phyloP scores from a whole-genome alignment of 306 rosid species.

The Lathyrus aphaca region DNA sequence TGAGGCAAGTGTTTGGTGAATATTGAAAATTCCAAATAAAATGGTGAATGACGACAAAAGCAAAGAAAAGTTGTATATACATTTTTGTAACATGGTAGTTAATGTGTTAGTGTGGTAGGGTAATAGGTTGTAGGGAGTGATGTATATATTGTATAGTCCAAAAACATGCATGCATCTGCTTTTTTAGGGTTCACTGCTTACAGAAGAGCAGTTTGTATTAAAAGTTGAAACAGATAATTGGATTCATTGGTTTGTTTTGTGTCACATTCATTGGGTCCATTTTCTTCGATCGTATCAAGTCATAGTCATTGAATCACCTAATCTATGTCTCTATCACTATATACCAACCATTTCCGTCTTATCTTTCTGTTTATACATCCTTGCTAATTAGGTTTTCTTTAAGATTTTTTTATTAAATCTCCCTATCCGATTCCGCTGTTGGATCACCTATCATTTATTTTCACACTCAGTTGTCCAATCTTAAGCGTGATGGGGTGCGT shows the following conservation, averaged over 20 bases:
- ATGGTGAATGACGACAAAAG: constrained; percentile 12
- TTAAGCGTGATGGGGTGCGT: no score
- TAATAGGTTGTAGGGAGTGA: constrained; percentile 14
- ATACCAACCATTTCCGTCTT: constrained; percentile 19
- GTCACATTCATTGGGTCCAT: constrained; percentile 45
- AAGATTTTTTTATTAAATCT: no score
- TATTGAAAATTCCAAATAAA: neutral
- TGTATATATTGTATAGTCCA: constrained; percentile 33
- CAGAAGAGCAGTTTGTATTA: constrained; percentile 30
- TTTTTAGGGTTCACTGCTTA: neutral
- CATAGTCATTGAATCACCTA: constrained; percentile 39
- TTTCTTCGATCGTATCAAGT: constrained; percentile 16
- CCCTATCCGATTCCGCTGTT: no score
- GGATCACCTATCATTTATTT: no score
- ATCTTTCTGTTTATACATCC: neutral
- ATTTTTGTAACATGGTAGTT: constrained; percentile 19
- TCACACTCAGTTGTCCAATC: no score
- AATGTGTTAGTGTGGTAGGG: constrained; percentile 35
- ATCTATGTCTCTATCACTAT: constrained; percentile 27
- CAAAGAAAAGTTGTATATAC: constrained; percentile 25
- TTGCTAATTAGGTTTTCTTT: no score
- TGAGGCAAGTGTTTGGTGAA: neutral
- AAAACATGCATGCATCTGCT: constrained; percentile 46
- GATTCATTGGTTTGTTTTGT: constrained; percentile 48
- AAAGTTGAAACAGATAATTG: constrained; percentile 15